phyloP scores from a whole-genome alignment of 2,329 filamentous ascomycete species.

The Huntiella moniliformis region DNA sequence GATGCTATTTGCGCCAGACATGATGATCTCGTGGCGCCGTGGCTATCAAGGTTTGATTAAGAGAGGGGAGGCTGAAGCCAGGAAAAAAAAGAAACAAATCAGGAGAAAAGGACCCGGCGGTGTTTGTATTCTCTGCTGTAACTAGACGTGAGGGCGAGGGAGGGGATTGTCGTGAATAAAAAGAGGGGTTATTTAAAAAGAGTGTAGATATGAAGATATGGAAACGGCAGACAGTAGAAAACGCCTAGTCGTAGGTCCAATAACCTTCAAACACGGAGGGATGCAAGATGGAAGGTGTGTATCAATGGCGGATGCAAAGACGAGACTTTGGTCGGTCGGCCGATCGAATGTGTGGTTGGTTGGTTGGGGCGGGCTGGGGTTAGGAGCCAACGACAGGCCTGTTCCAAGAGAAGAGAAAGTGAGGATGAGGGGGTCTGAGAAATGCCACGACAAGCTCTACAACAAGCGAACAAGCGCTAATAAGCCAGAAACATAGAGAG shows the following conservation, averaged over 20 bases:
- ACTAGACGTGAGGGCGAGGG: background rate
- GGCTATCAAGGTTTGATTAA: constrained; percentile 3
- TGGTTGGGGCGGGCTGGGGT: background rate
- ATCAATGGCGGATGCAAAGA: constrained; percentile 1
- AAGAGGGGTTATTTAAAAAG: background rate
- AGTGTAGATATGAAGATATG: background rate
- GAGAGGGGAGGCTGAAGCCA: background rate
- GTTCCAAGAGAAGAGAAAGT: background rate
- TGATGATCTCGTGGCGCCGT: constrained; percentile 19
- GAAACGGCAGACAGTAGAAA: background rate
- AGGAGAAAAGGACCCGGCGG: background rate
- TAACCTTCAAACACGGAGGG: constrained; percentile 1
- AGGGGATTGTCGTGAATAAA: background rate
- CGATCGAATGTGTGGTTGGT: constrained; percentile 3
- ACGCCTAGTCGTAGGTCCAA: constrained; percentile 2
- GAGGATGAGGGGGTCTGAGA: background rate
- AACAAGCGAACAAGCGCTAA: background rate
- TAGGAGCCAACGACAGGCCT: constrained; percentile 3
- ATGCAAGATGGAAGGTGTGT: background rate
- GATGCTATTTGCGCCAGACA: constrained; percentile 44
- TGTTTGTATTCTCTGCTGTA: too few species aligned
- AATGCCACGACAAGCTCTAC: background rate
- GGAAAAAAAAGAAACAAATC: background rate
- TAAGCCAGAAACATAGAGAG: background rate
- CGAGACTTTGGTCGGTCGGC: constrained; percentile 4